Evolutionary conservation across 1,284 basidiomycete genomes (phyloP).

Genomic region (Cerrena zonata): DNA sequence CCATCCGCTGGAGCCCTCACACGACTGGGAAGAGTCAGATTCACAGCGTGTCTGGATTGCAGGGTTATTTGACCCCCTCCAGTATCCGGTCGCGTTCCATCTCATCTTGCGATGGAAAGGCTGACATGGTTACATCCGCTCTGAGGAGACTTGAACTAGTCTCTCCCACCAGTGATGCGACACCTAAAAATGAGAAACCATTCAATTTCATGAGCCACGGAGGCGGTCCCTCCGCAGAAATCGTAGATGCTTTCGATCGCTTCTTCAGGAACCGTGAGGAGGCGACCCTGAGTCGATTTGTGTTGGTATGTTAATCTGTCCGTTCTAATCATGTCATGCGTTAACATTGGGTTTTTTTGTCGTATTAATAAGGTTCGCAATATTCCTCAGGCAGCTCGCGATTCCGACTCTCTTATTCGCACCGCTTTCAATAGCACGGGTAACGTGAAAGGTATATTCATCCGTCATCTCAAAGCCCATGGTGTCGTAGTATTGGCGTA

Average conservation of each 20-base stretch:
- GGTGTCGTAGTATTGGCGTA: constrained; percentile 57
- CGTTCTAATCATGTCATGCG: neutral
- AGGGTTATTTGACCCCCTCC: neutral
- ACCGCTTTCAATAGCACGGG: constrained; percentile 17
- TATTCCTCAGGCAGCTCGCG: constrained; percentile 11
- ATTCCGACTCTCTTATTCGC: constrained; percentile 8
- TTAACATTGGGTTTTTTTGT: constrained; percentile 1
- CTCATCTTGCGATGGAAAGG: neutral
- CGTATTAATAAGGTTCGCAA: constrained; percentile 25
- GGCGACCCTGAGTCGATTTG: neutral
- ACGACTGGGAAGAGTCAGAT: neutral
- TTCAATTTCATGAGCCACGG: neutral
- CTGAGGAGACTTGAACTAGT: neutral
- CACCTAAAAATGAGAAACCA: neutral
- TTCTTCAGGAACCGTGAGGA: neutral
- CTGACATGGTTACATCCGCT: neutral
- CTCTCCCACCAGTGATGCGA: neutral
- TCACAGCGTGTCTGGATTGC: neutral
- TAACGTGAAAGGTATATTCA: constrained; percentile 45
- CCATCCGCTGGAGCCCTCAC: neutral
- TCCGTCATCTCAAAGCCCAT: constrained; percentile 41
- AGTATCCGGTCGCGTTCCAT: neutral
- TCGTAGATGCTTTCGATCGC: neutral
- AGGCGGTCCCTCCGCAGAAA: neutral
- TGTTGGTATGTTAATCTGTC: constrained; percentile 13